Conservation (phyloP, 768 basidiomycete species). For the Coprinopsis cinerea region DNA sequence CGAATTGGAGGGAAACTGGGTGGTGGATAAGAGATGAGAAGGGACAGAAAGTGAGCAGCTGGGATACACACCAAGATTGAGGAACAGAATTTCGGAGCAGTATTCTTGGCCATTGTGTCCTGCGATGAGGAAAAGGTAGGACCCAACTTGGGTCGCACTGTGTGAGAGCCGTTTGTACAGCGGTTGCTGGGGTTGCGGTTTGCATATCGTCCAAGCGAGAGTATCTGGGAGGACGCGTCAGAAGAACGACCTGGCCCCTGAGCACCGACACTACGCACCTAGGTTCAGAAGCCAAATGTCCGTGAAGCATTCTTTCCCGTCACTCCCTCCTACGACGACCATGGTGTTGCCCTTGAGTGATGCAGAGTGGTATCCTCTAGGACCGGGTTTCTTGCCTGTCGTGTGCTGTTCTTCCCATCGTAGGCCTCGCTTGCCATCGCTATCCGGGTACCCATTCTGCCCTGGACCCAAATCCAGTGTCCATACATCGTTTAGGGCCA, state of each 20-base stretch:
- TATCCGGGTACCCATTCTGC: slow-evolving; percentile 18
- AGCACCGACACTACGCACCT: slow-evolving; percentile 41
- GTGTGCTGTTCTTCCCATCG: slow-evolving; percentile 48
- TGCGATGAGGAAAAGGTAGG: slow-evolving; percentile 84
- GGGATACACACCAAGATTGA: slow-evolving; percentile 68
- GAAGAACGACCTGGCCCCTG: neutral
- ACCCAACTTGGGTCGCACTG: slow-evolving; percentile 85
- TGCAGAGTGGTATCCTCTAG: slow-evolving; percentile 87
- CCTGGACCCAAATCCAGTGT: slow-evolving; percentile 55
- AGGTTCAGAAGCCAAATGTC: slow-evolving; percentile 87
- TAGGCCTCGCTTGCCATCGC: slow-evolving; percentile 17
- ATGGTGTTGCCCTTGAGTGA: slow-evolving; percentile 82
- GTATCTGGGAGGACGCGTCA: slow-evolving; percentile 27
- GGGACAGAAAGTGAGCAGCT: neutral
- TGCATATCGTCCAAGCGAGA: slow-evolving; percentile 40
- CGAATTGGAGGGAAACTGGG: slow-evolving; percentile 80
- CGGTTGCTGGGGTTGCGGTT: slow-evolving; percentile 30
- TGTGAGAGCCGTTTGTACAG: slow-evolving; percentile 70
- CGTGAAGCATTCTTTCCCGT: slow-evolving; percentile 81
- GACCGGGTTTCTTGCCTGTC: slow-evolving; percentile 46
- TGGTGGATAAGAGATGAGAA: neutral
- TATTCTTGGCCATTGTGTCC: slow-evolving; percentile 84
- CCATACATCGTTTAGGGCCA: slow-evolving; percentile 90
- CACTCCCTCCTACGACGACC: slow-evolving; percentile 88
- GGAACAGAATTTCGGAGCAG: slow-evolving; percentile 66